Base-by-base conservation (phyloP, 2,329 filamentous ascomycete species). In the Pseudogymnoascus sp. region DNA sequence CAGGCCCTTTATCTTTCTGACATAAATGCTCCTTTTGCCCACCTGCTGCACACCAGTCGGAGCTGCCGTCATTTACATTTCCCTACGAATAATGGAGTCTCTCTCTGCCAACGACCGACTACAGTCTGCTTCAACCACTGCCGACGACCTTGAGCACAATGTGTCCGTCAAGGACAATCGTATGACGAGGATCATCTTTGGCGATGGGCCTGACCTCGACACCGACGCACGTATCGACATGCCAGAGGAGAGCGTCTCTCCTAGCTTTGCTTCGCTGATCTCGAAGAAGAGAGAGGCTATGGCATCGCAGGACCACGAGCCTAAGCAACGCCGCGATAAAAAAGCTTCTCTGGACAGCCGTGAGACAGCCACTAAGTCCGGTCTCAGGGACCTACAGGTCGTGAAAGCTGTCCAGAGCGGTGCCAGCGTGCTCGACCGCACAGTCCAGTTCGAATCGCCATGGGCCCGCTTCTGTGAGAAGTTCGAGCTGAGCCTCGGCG, bases 391-490 rank as follows among this genome's bases (percentile, higher is more conserved):
- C 61, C 64, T 60, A 53, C 61, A 60, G 26, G 64, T n/a, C 47
- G 40, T 61, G 24, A 65, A 47, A 61, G 62, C 61, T 64, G 24
- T 63, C 40, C 62, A 61, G 31, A 67, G 61, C 62, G 33, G 61
- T 37, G 61, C 62, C 14, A 61, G 65, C 50, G 29, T 64, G 63
- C 59, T 65, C 19, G 59, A 61, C 42, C 31, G 40, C 50, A 40
- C 26, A 40, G 63, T 16, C 59, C 29, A 61, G 62, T 65, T 61
- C 29, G 40, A 26, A 40, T 47, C 10, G 13, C 62, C 61, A 31
- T 68, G 61, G 64, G 50, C 29, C 35, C 64, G 63, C 33, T 68
- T 67, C 53, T 16, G 63, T 44, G 65, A 66, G 66, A 37, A 65
- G 38, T 63, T 63, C 40, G n/a, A 64, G 13, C 14, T 68, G 21